Evolutionary conservation across 164 flowering plant genomes (phyloP).

Genomic region (Macadamia tetraphylla): DNA sequence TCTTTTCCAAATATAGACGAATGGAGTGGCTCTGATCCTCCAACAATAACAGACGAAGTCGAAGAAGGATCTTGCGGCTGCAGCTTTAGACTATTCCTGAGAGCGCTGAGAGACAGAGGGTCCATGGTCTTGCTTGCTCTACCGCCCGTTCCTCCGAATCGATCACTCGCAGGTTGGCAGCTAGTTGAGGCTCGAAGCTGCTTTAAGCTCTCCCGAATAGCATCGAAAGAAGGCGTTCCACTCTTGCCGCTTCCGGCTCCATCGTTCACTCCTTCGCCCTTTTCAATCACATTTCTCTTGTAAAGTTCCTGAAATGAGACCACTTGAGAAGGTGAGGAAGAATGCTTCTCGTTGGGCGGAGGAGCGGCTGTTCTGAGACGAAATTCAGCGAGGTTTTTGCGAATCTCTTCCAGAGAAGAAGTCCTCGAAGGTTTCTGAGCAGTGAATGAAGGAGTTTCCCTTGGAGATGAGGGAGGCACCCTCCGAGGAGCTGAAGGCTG

Average conservation of each 20-base stretch:
- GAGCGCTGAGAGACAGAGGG: constrained; percentile 17
- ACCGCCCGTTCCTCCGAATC: constrained; percentile 2
- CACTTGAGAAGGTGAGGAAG: constrained; percentile 14
- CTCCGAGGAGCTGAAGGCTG: constrained; percentile 17
- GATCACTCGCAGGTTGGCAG: neutral
- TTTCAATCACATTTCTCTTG: constrained; percentile 24
- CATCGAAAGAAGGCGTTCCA: constrained; percentile 9
- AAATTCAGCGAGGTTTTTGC: constrained; percentile 47
- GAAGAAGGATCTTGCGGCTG: constrained; percentile 12
- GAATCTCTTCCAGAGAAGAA: constrained; percentile 41
- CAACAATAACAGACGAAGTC: constrained; percentile 4
- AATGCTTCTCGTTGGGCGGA: constrained; percentile 10
- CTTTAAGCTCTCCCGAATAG: constrained; percentile 36
- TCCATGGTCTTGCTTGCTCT: constrained; percentile 3
- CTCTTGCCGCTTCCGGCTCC: neutral
- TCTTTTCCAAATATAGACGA: constrained; percentile 31
- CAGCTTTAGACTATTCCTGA: constrained; percentile 26
- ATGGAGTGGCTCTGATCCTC: constrained; percentile 25
- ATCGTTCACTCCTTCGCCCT: neutral
- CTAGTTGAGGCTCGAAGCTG: constrained; percentile 11
- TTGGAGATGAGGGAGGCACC: neutral
- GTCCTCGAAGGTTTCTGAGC: constrained; percentile 13
- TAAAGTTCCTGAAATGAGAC: constrained; percentile 46
- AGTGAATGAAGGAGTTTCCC: constrained; percentile 1
- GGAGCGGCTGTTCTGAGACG: constrained; percentile 36